Base-by-base conservation (phyloP, 2,329 filamentous ascomycete species). In the Fusarium sp. region DNA sequence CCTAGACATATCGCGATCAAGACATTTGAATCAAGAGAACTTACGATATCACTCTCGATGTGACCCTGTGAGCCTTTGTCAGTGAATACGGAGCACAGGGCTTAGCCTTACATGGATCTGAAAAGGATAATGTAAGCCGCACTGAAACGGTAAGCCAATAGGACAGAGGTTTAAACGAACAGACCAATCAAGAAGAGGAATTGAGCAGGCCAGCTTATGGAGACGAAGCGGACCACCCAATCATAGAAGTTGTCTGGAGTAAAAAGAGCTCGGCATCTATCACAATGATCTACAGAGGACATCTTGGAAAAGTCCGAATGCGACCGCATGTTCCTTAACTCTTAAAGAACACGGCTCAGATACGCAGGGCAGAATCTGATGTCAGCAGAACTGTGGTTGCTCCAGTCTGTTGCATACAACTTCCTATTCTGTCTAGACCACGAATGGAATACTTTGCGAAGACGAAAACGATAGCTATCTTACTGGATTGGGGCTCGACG, bases 401-500 rank as follows among this genome's bases (percentile, higher is more conserved):
- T 6, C 3, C 11, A 35, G 8, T 20, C 3, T 51, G 11, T 14
- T 51, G 22, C 12, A 24, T 20, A 24, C 0, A 35, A 24, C 30
- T 24, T 35, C n/a, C 30, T 35, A 3, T 35, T 24, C 6, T 35
- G 22, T 35, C 0, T 3, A 22, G 28, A 51, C 30, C 48, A 6
- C 3, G 8, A 14, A 35, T 11, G 30, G 30, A 24, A 24, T 32
- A 7, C 4, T 0, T 24, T 51, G 48, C 22, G 22, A 32, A 20
- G 11, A 24, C 1, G 26, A 0, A 30, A 17, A 3, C 4, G 26
- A 12, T 11, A 5, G 3, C 15, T 14, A 24, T 32, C 30, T 20
- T 14, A 10, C 48, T 14, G 15, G 10, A 7, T 32, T 10, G 1
- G 5, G 10, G 10, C 4, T 17, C 2, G 1, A 30, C 3, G 1